Evolutionary conservation across 164 flowering plant genomes (phyloP).

Genomic region (Stephania japonica): DNA sequence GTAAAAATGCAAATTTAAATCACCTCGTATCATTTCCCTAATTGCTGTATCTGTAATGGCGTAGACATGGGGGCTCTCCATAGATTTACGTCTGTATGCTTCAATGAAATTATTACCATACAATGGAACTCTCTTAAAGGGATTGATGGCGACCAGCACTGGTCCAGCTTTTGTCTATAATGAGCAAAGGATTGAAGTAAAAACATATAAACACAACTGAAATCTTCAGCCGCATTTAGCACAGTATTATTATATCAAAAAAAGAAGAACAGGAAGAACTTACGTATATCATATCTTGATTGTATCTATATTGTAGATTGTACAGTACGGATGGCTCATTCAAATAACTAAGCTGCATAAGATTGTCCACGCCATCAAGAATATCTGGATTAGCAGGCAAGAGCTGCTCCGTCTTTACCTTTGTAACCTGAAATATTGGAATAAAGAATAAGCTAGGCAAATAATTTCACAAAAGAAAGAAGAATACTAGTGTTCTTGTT

Average conservation of each 20-base stretch:
- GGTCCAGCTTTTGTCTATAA: conserved; percentile 98
- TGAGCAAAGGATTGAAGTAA: conserved; percentile 12
- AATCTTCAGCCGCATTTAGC: background rate
- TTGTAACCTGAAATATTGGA: conserved; percentile 47
- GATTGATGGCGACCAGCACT: conserved; percentile 91
- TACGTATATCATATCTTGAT: conserved; percentile 84
- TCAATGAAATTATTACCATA: conserved; percentile 85
- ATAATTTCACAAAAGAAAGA: background rate
- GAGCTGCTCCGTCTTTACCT: conserved; percentile 52
- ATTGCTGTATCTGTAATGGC: conserved; percentile 96
- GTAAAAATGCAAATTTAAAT: conserved; percentile 6
- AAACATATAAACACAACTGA: conserved; percentile 12
- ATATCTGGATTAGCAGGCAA: conserved; percentile 94
- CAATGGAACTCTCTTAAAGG: conserved; percentile 78
- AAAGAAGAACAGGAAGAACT: conserved; percentile 22
- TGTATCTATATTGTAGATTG: conserved; percentile 87
- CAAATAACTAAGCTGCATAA: conserved; percentile 96
- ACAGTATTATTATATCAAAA: background rate
- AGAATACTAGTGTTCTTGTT: background rate
- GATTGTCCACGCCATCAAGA: conserved; percentile 98
- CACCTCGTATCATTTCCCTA: conserved; percentile 96
- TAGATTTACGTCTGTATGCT: conserved; percentile 69
- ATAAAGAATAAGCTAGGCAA: background rate
- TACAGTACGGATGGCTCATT: conserved; percentile 94
- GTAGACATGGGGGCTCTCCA: conserved; percentile 91